phyloP scores from a whole-genome alignment of 139 green algal species.

The Deuterostichococcus epilithicus region DNA sequence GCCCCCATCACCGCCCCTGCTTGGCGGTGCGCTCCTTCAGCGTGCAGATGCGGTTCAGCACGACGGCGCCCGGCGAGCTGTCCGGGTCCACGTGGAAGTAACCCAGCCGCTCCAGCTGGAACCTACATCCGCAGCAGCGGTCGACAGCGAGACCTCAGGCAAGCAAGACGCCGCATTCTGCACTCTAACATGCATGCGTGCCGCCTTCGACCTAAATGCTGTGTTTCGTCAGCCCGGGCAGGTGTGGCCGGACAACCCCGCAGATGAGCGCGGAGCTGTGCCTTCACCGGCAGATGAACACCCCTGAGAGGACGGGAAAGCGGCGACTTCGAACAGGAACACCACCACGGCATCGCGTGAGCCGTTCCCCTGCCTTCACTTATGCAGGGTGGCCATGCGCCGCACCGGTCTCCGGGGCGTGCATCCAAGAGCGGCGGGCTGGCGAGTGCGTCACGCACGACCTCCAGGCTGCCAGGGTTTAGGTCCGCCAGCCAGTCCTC shows the following conservation, averaged over 20 bases:
- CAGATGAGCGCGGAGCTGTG: too few relatives aligned
- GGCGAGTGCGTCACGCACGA: conserved; percentile 47
- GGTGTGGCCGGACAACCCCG: too few relatives aligned
- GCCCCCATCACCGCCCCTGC: not conserved
- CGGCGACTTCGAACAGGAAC: too few relatives aligned
- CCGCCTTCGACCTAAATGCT: too few relatives aligned
- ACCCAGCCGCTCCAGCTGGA: conserved; percentile 94
- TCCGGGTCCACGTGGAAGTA: conserved; percentile 89
- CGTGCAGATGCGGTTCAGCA: conserved; percentile 92
- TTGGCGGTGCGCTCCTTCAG: conserved; percentile 65
- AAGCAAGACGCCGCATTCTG: conserved; percentile 9
- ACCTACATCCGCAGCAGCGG: conserved; percentile 39
- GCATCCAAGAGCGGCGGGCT: conserved; percentile 27
- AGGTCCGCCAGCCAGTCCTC: conserved; percentile 86
- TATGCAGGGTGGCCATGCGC: too few relatives aligned
- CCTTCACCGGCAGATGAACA: too few relatives aligned
- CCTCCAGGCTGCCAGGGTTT: conserved; percentile 62
- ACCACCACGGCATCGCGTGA: too few relatives aligned
- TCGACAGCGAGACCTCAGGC: not conserved
- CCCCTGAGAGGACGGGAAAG: too few relatives aligned
- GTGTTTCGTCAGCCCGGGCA: too few relatives aligned
- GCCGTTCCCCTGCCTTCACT: too few relatives aligned
- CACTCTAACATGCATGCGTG: too few relatives aligned
- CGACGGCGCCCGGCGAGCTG: conserved; percentile 46
- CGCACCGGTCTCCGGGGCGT: conserved; percentile 33